Evolutionary conservation across 2,329 filamentous ascomycete species (phyloP).

Genomic region (Colletotrichum musicola): DNA sequence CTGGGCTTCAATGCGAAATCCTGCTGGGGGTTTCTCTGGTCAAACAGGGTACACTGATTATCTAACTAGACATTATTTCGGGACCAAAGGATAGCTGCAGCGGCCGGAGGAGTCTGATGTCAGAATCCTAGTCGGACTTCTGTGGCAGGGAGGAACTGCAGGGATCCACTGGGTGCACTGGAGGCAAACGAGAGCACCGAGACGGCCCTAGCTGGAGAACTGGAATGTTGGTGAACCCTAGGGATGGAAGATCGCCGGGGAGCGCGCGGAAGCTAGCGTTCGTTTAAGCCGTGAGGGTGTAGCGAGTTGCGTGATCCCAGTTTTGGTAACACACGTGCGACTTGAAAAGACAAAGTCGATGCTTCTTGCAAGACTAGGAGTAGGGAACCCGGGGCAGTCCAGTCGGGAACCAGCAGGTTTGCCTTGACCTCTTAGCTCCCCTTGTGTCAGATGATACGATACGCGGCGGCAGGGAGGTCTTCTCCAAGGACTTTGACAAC

Average conservation of each 20-base stretch:
- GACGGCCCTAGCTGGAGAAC: background rate
- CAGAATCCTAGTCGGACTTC: conserved; percentile 9
- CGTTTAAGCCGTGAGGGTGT: conserved; percentile 12
- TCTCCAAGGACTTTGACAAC: no score
- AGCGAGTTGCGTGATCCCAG: conserved; percentile 6
- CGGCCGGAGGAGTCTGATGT: background rate
- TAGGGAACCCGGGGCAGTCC: background rate
- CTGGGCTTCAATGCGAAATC: background rate
- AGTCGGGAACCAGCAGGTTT: conserved; percentile 3
- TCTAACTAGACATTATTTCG: conserved; percentile 22
- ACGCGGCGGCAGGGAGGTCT: background rate
- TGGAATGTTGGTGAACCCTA: conserved; percentile 19
- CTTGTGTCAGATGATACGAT: background rate
- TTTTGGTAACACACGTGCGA: conserved; percentile 13
- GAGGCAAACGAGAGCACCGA: conserved; percentile 3
- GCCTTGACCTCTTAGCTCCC: background rate
- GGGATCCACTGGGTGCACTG: background rate
- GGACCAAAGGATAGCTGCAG: conserved; percentile 20
- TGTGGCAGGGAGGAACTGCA: background rate
- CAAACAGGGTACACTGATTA: conserved; percentile 16
- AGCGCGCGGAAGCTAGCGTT: conserved; percentile 9
- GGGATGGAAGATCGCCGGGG: conserved; percentile 20
- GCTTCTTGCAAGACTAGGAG: conserved; percentile 1
- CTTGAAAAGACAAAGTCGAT: conserved; percentile 17
- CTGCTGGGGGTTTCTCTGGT: background rate